Conservation (phyloP, 2,329 filamentous ascomycete genomes). For the Cephalotrichum gorgonifer region DNA sequence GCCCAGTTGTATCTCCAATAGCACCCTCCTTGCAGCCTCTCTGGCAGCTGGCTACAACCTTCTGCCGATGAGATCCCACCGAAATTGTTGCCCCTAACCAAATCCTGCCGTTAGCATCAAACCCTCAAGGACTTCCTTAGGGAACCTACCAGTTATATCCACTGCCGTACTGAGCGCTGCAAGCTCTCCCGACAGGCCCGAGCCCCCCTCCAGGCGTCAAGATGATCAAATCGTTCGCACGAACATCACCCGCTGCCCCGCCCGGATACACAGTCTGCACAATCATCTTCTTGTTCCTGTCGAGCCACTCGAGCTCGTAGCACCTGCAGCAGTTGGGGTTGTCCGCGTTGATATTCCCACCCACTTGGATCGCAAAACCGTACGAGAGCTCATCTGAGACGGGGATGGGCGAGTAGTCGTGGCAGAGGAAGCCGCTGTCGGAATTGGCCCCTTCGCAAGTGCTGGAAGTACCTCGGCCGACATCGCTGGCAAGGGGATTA, state of each 20-base stretch:
- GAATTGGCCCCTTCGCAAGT: neutral
- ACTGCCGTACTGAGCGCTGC: slow-evolving; percentile 10
- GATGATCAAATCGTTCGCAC: slow-evolving; percentile 11
- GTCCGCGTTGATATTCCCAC: slow-evolving; percentile 8
- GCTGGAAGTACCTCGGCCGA: neutral
- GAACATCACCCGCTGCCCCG: slow-evolving; percentile 8
- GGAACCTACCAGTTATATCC: slow-evolving; percentile 8
- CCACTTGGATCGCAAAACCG: slow-evolving; percentile 13
- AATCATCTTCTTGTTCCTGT: slow-evolving; percentile 11
- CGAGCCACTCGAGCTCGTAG: slow-evolving; percentile 11
- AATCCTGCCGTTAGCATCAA: neutral
- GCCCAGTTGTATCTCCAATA: slow-evolving; percentile 7
- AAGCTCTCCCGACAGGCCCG: slow-evolving; percentile 9
- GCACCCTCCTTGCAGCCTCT: slow-evolving; percentile 3
- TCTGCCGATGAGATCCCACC: neutral
- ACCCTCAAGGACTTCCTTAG: neutral
- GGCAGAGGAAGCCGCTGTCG: slow-evolving; percentile 8
- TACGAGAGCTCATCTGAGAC: slow-evolving; percentile 12
- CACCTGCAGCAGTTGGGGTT: slow-evolving; percentile 14
- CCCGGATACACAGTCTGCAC: slow-evolving; percentile 12
- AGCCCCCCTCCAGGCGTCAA: slow-evolving; percentile 11
- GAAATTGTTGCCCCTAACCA: neutral
- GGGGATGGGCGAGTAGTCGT: slow-evolving; percentile 11
- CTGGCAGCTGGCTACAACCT: neutral
- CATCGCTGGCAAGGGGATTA: neutral